A percentile compares a stretch with the other conserved stretches of the same genome.
Evolutionary conservation across 176 grass and related monocot genomes (phyloP).

Genomic region (Bolboschoenus planiculmis): DNA sequence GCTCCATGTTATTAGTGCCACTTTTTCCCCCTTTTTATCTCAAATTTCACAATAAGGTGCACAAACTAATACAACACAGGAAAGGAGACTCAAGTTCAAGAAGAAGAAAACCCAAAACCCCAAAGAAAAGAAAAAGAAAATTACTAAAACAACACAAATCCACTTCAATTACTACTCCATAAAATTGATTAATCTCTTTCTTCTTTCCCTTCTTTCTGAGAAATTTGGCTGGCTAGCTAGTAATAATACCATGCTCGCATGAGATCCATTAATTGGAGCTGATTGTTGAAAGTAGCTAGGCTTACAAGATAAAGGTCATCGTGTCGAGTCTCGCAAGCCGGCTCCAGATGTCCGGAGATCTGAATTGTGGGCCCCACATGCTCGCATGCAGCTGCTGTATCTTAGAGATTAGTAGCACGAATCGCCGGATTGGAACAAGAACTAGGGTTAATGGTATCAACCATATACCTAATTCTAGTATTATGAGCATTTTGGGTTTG

Average conservation of each 20-base stretch:
- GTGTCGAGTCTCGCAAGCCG: conserved; percentile 56
- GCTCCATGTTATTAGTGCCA: not conserved
- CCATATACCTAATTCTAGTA: conserved; percentile 63
- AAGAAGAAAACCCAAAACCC: not conserved
- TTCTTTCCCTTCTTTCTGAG: not conserved
- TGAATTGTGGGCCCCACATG: conserved; percentile 22
- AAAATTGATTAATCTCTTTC: not conserved
- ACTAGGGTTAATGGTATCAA: conserved; percentile 69
- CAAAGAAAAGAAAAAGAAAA: not conserved
- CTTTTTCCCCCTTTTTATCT: not conserved
- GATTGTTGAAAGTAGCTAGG: not conserved
- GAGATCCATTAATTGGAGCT: not conserved
- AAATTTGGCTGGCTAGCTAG: not conserved
- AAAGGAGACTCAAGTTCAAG: not conserved
- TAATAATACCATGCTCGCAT: not conserved
- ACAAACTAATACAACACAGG: conserved; percentile 2
- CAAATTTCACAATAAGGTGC: not conserved
- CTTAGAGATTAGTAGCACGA: conserved; percentile 53
- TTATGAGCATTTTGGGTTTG: conserved; percentile 27
- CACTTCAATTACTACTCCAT: not conserved
- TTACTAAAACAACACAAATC: not conserved
- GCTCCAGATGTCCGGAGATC: conserved; percentile 38
- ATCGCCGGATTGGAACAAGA: conserved; percentile 49
- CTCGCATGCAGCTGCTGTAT: conserved; percentile 42
- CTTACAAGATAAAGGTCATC: conserved; percentile 53